phyloP scores from a whole-genome alignment of 495 filamentous ascomycete genomes.

The Neurospora tetrasperma region DNA sequence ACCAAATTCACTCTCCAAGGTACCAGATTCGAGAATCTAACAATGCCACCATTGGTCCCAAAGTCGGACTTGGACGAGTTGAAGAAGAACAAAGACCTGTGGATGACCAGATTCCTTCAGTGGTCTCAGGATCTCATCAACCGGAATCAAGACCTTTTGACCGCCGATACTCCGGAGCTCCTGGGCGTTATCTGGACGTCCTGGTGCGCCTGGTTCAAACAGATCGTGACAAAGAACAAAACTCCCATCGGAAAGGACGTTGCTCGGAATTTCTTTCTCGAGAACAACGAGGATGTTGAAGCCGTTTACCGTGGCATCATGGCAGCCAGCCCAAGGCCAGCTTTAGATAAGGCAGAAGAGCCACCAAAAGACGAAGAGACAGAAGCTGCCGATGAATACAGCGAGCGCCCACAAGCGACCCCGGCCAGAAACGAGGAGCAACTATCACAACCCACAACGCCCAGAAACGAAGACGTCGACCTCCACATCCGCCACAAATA shows the following conservation, averaged over 20 bases:
- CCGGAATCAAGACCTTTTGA: constrained; percentile 8
- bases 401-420: neutral
- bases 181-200: neutral
- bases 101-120: constrained; percentile 10
- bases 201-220: constrained; percentile 10
- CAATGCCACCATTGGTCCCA: neutral
- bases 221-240: constrained; percentile 6
- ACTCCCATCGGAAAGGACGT: constrained; percentile 5
- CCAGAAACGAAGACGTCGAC: constrained; percentile 12
- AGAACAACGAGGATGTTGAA: constrained; percentile 1
- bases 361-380: neutral
- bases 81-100: constrained; percentile 3
- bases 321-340: neutral
- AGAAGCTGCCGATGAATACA: neutral
- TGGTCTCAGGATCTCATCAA: constrained; percentile 13
- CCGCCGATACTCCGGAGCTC: neutral
- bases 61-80: neutral
- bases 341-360: neutral
- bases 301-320: neutral
- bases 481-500: constrained; percentile 21
- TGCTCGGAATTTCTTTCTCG: constrained; percentile 5
- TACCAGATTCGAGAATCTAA: neutral
- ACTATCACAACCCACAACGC: neutral
- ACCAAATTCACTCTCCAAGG: neutral
- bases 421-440: neutral